Evolutionary conservation across 2,329 filamentous ascomycete species (phyloP), one percentile per base, ranked within the genome.

Genomic region (Neonectria magnoliae): DNA sequence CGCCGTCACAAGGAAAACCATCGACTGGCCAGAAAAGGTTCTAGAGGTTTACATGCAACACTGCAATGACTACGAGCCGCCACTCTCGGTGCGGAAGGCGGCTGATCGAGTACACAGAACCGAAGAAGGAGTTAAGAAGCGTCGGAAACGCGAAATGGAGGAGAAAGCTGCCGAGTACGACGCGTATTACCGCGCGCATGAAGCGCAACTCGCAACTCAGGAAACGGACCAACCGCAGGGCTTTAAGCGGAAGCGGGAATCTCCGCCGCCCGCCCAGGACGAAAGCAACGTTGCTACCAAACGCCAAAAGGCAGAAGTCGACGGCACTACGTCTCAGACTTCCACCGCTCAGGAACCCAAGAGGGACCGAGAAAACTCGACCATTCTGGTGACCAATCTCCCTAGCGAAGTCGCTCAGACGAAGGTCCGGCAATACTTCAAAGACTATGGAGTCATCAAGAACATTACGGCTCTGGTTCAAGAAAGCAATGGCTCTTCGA

Each of bases 351-450:
- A 83, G 64, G 76, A 57, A 1, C 81, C 84, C 31, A 95, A 93
- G 77, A 90, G 96, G 60, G 94, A 99, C 78, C 90, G 96, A 45
- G 96, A 99, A 76, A 92, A 98, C 77, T 91, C 93, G 0, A 94
- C 93, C 0, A 86, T 98, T 52, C 88, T 97, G 57, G 90, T 97
- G 4, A 90, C 87, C 55, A 92, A 94, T 70, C 80, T 99, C 25
- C 94, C 96, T 2, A 72, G 77, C 4, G 87, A 91, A 58, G 87
- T 90, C 1, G 89, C 89, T 1, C 89, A 93, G 73, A 90, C 88
- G 13, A 91, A 91, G 71, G 81, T 98, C 14, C 89, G 91, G 61
- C 92, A 97, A 76, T 98, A 97, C 77, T 98, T 99, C 81, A 91
- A 91, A 74, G 93, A 94, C 67, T 97, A 94, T 72, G 96, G 96